Conservation (phyloP, 208 protist genomes). For the Crithidia brevicula region DNA sequence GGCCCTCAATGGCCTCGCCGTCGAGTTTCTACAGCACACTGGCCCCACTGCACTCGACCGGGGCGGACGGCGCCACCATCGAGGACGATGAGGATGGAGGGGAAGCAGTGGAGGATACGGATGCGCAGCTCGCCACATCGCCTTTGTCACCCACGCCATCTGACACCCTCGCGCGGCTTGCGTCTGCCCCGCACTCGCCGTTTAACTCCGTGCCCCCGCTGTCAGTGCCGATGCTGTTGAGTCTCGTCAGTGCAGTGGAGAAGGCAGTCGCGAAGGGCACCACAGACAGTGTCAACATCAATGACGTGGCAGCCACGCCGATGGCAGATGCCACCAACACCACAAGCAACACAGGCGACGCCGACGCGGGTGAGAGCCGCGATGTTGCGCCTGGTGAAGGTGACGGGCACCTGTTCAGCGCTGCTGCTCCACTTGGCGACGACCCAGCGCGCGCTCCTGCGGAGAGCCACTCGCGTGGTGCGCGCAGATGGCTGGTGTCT, state of each 20-base stretch:
- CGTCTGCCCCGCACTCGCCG: conserved; percentile 1
- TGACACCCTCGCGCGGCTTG: neutral
- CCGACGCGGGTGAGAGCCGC: too few species aligned
- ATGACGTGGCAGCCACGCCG: too few species aligned
- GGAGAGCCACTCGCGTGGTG: too few species aligned
- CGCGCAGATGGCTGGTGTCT: too few species aligned
- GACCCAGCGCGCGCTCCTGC: too few species aligned
- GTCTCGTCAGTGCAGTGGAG: neutral
- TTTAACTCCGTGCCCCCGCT: conserved; percentile 1
- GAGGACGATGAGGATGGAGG: neutral
- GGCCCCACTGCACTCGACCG: neutral
- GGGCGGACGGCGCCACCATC: neutral
- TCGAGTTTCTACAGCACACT: neutral
- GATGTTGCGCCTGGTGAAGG: too few species aligned
- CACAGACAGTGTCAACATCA: neutral
- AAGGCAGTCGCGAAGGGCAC: neutral
- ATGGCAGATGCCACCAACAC: too few species aligned
- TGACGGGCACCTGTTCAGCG: too few species aligned
- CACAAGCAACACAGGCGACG: too few species aligned
- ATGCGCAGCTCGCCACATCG: neutral
- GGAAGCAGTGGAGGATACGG: neutral
- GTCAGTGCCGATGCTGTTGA: conserved; percentile 4
- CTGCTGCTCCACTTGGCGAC: too few species aligned
- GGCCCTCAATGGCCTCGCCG: neutral
- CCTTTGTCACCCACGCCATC: neutral